Conservation (phyloP, 306 rosid genomes). For the Quercus variabilis region DNA sequence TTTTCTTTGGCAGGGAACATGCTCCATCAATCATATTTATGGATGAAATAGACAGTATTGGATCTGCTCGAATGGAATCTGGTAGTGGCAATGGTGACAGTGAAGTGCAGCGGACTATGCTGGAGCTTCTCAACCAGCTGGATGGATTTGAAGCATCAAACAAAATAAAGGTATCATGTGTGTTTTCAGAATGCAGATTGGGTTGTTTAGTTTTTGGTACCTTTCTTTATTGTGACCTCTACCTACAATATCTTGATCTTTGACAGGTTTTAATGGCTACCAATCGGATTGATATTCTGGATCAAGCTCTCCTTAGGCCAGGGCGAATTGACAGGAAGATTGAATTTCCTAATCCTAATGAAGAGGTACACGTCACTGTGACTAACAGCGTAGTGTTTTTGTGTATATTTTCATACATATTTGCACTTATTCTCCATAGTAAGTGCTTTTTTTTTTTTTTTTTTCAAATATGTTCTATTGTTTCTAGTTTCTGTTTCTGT, state of each 20-base stretch:
- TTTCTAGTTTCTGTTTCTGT: background rate
- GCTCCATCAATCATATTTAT: constrained; percentile 98
- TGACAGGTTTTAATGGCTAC: constrained; percentile 97
- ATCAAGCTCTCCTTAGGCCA: constrained; percentile 98
- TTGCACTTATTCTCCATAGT: background rate
- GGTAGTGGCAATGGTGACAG: constrained; percentile 99
- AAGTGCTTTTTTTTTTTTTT: background rate
- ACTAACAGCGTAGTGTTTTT: background rate
- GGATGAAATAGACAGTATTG: constrained; percentile 99
- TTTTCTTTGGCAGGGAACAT: constrained; percentile 70
- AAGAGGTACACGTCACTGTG: constrained; percentile 46
- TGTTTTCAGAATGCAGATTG: background rate
- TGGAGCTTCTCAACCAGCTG: constrained; percentile 97
- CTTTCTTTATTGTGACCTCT: background rate
- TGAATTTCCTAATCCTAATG: constrained; percentile 97
- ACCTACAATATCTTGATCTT: constrained; percentile 4
- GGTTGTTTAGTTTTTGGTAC: background rate
- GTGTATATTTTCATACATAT: background rate
- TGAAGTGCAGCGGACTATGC: constrained; percentile 98
- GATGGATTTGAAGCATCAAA: constrained; percentile 99
- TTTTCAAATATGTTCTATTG: background rate
- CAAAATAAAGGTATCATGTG: constrained; percentile 75
- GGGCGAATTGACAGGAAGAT: constrained; percentile 97
- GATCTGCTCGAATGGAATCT: constrained; percentile 99
- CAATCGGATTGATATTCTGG: constrained; percentile 95